These are phyloP conservation scores for Albifimbria verrucaria DNA, from an alignment of 2,329 filamentous ascomycete genomes.

Conservation along the genomic window DNA sequence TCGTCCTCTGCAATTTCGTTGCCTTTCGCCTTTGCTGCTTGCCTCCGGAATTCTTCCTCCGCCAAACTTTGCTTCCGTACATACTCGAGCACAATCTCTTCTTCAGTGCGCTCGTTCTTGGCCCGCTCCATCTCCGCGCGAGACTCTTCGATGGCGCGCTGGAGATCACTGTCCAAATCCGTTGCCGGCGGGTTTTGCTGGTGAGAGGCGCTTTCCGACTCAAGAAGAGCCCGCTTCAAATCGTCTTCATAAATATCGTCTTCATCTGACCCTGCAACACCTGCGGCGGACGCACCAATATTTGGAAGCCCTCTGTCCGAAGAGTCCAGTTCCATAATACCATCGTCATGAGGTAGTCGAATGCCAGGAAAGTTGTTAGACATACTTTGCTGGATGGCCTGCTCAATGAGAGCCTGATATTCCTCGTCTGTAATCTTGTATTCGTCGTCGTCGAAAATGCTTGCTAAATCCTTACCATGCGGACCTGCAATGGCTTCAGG, in stretches of 20 bases:
- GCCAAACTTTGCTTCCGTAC: slow-evolving; percentile 72
- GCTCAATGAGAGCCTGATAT: slow-evolving; percentile 53
- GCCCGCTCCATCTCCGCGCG: slow-evolving; percentile 39
- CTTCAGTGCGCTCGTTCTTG: slow-evolving; percentile 52
- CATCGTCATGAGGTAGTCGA: slow-evolving; percentile 13
- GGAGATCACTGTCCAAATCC: slow-evolving; percentile 34
- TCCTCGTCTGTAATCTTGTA: slow-evolving; percentile 54
- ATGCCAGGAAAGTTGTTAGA: slow-evolving; percentile 10
- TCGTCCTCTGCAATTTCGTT: slow-evolving; percentile 20
- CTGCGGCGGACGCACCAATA: neutral
- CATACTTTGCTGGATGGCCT: slow-evolving; percentile 53
- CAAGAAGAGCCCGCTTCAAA: slow-evolving; percentile 37
- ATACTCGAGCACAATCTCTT: slow-evolving; percentile 73
- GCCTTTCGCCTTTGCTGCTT: slow-evolving; percentile 30
- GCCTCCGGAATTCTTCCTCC: slow-evolving; percentile 55
- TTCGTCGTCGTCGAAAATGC: slow-evolving; percentile 35
- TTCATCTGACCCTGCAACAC: slow-evolving; percentile 8
- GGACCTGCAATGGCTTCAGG: slow-evolving; percentile 17
- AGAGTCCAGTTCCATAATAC: slow-evolving; percentile 12
- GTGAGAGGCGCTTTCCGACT: slow-evolving; percentile 28
- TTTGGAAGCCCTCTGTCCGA: neutral
- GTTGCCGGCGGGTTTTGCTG: slow-evolving; percentile 3
- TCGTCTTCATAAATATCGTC: slow-evolving; percentile 27
- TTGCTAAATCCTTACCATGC: slow-evolving; percentile 19
- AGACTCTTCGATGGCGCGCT: slow-evolving; percentile 43